These are phyloP conservation scores for Priceomyces fermenticarens DNA, from an alignment of 805 yeast genomes.

Conservation along the genomic window DNA sequence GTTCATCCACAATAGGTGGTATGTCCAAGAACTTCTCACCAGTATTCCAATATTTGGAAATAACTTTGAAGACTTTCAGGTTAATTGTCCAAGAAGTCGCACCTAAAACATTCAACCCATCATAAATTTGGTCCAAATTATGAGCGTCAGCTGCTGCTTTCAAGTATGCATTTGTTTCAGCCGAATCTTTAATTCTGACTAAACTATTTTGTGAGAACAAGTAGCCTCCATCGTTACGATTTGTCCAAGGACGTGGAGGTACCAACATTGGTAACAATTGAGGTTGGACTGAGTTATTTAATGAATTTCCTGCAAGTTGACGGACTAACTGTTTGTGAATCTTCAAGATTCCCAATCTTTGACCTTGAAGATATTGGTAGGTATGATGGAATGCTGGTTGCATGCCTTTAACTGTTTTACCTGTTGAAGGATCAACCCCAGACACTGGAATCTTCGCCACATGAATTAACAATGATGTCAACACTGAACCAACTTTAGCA, in stretches of 20 bases:
- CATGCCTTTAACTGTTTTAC: slow-evolving; percentile 58
- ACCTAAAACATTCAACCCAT: slow-evolving; percentile 85
- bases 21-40: slow-evolving; percentile 73
- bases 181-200: slow-evolving; percentile 77
- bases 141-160: slow-evolving; percentile 77
- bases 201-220: slow-evolving; percentile 58
- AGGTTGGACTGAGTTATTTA: slow-evolving; percentile 70
- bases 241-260: slow-evolving; percentile 85
- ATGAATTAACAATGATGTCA: slow-evolving; percentile 71
- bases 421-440: slow-evolving; percentile 80
- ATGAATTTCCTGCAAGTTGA: slow-evolving; percentile 63
- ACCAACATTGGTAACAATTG: slow-evolving; percentile 91
- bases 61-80: slow-evolving; percentile 59
- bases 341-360: slow-evolving; percentile 75
- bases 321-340: slow-evolving; percentile 67
- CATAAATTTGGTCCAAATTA: slow-evolving; percentile 62
- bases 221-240: slow-evolving; percentile 84
- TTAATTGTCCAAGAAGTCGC: slow-evolving; percentile 92
- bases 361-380: slow-evolving; percentile 77
- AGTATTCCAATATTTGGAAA: slow-evolving; percentile 82
- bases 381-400: slow-evolving; percentile 92
- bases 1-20: slow-evolving; percentile 47
- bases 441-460: slow-evolving; percentile 79
- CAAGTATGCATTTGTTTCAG: slow-evolving; percentile 86
- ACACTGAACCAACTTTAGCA: slow-evolving; percentile 76